Percentiles rank a stretch among this genome's conserved stretches.
Evolutionary conservation across 129 eudicot genomes (phyloP).

Genomic region (Pseudognaphalium luteoalbum): DNA sequence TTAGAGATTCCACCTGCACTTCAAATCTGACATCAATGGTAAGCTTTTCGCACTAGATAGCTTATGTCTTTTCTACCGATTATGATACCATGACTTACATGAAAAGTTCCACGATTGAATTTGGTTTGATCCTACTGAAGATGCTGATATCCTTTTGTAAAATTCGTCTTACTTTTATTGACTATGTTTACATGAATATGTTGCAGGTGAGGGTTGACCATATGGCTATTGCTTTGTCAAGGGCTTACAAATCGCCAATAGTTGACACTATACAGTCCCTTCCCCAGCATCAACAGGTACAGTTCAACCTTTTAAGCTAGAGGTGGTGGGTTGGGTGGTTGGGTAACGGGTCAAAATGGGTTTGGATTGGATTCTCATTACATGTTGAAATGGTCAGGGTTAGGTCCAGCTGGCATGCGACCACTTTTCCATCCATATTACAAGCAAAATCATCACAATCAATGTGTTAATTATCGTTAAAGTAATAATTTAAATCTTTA

Average conservation of each 20-base stretch:
- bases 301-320: background rate
- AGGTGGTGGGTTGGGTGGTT: background rate
- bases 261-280: constrained; percentile 89
- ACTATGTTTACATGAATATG: background rate
- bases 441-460: no score
- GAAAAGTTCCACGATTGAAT: background rate
- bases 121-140: background rate
- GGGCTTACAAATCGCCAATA: constrained; percentile 80
- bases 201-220: constrained; percentile 89
- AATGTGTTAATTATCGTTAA: no score
- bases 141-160: constrained; percentile 15
- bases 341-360: background rate
- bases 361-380: background rate
- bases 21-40: constrained; percentile 36
- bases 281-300: constrained; percentile 98
- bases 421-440: background rate
- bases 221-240: constrained; percentile 94
- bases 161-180: background rate
- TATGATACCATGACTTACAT: background rate
- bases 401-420: background rate
- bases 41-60: background rate
- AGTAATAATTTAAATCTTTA: no score
- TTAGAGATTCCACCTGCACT: constrained; percentile 43
- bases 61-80: background rate
- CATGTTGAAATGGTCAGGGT: background rate